These are phyloP conservation scores for Crithidia sp. DNA, from an alignment of 208 protist genomes.

Conservation along the genomic window DNA sequence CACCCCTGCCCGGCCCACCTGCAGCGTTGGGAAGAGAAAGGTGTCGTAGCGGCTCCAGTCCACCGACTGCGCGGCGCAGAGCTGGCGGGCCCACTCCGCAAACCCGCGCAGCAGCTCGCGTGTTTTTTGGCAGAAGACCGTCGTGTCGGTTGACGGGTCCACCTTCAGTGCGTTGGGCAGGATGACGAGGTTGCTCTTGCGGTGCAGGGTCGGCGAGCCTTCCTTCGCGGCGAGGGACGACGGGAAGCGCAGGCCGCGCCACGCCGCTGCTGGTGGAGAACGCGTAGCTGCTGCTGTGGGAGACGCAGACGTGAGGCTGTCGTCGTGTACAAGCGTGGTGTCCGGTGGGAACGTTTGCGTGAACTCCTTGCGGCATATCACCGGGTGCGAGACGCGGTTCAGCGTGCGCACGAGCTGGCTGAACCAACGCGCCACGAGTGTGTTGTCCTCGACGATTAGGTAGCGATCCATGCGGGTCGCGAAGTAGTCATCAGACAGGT, in stretches of 20 bases:
- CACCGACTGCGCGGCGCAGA: conserved; percentile 14
- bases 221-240: background rate
- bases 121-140: conserved; percentile 31
- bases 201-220: conserved; percentile 48
- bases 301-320: background rate
- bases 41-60: conserved; percentile 54
- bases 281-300: background rate
- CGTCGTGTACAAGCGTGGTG: conserved; percentile 5
- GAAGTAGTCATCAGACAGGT: conserved; percentile 96
- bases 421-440: conserved; percentile 73
- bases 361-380: conserved; percentile 45
- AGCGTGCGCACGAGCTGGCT: conserved; percentile 46
- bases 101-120: conserved; percentile 47
- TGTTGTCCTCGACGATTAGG: conserved; percentile 69
- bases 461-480: conserved; percentile 94
- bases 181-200: conserved; percentile 60
- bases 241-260: conserved; percentile 1
- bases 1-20: conserved; percentile 64
- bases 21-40: conserved; percentile 81
- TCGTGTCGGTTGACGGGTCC: conserved; percentile 55
- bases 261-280: background rate
- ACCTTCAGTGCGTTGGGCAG: conserved; percentile 52
- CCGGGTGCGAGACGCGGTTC: conserved; percentile 49
- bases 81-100: conserved; percentile 32
- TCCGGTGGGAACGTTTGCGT: background rate